Conservation (phyloP, 495 filamentous ascomycete genomes). For the Podospora tetraspora region DNA sequence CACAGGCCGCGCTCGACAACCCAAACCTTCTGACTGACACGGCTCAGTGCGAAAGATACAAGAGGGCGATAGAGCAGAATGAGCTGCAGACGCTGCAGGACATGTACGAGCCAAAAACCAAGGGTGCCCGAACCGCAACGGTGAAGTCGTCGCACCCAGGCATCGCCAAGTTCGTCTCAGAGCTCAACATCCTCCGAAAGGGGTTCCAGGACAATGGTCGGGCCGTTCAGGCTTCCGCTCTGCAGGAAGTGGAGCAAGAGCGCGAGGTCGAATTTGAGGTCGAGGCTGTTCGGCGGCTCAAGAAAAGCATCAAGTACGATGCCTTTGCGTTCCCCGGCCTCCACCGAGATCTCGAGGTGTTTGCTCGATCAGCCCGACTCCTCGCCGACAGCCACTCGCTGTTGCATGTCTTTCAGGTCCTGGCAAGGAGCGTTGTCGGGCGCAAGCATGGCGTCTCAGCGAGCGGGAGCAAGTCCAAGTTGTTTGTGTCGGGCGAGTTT, state of each 20-base stretch:
- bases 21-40: conserved; percentile 15
- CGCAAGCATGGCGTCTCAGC: conserved; percentile 19
- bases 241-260: conserved; percentile 53
- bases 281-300: conserved; percentile 46
- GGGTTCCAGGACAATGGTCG: conserved; percentile 29
- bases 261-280: conserved; percentile 44
- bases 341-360: conserved; percentile 20
- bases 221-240: conserved; percentile 36
- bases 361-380: conserved; percentile 27
- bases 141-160: conserved; percentile 18
- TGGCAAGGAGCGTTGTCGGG: conserved; percentile 26
- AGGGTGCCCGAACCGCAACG: conserved; percentile 1
- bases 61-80: conserved; percentile 28
- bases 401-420: conserved; percentile 24
- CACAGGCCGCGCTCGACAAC: conserved; percentile 26
- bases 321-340: conserved; percentile 32
- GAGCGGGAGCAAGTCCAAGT: conserved; percentile 15
- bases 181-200: conserved; percentile 30
- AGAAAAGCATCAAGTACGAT: conserved; percentile 29
- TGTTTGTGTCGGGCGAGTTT: conserved; percentile 37
- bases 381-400: conserved; percentile 18
- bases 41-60: conserved; percentile 15
- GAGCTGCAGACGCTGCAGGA: conserved; percentile 35
- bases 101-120: conserved; percentile 28
- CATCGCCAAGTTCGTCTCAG: conserved; percentile 24